These are phyloP conservation scores for Beauveria asiatica DNA, from an alignment of 2,329 filamentous ascomycete species.

Conservation along the genomic window DNA sequence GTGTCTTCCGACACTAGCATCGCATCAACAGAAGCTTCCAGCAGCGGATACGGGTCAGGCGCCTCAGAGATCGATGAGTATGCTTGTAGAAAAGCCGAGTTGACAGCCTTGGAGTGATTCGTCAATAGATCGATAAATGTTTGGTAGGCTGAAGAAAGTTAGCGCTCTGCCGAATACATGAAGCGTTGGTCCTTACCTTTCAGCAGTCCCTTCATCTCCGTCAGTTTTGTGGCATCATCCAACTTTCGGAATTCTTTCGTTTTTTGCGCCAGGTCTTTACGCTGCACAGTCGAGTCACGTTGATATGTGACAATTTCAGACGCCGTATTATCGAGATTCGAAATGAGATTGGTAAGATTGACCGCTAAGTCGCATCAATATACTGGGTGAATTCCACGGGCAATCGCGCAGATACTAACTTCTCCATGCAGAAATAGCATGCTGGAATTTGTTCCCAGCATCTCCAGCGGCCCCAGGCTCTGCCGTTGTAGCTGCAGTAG, in stretches of 20 bases:
- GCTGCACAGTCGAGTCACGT: slow-evolving; percentile 87
- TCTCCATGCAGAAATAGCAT: slow-evolving; percentile 91
- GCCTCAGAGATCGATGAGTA: slow-evolving; percentile 93
- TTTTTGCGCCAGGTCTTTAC: slow-evolving; percentile 97
- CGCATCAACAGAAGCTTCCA: slow-evolving; percentile 93
- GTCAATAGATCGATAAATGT: slow-evolving; percentile 94
- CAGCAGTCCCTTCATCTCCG: slow-evolving; percentile 79
- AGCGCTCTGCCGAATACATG: slow-evolving; percentile 8
- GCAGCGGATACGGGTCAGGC: slow-evolving; percentile 89
- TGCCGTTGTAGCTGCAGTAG: slow-evolving; percentile 19
- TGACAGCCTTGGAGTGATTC: slow-evolving; percentile 90
- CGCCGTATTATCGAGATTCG: slow-evolving; percentile 83
- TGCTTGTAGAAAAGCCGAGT: slow-evolving; percentile 83
- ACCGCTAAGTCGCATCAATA: slow-evolving; percentile 51
- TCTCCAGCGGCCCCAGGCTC: slow-evolving; percentile 29
- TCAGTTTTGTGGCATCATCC: slow-evolving; percentile 78
- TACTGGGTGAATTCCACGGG: background rate
- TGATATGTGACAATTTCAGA: slow-evolving; percentile 92
- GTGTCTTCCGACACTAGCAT: slow-evolving; percentile 89
- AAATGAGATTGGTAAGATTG: slow-evolving; percentile 74
- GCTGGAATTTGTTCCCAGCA: slow-evolving; percentile 88
- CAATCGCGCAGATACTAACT: slow-evolving; percentile 43
- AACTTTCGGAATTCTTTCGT: slow-evolving; percentile 96
- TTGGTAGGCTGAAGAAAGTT: slow-evolving; percentile 65
- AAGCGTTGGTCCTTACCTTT: slow-evolving; percentile 51